phyloP scores from a whole-genome alignment of 805 yeast genomes.

The Candida ponderosae region DNA sequence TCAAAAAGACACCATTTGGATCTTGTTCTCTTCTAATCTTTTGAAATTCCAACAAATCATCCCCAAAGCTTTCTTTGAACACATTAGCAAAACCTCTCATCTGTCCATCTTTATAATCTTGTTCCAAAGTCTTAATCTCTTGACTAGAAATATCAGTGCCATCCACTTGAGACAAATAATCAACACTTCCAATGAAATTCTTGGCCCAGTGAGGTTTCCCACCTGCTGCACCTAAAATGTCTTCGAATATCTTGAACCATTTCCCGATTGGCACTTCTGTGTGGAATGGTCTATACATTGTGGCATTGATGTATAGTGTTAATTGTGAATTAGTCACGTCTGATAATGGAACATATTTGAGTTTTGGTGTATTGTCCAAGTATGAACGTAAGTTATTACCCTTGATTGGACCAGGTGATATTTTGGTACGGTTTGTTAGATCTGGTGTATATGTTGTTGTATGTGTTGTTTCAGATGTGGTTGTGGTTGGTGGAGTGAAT shows the following conservation, averaged over 20 bases:
- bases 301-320: constrained; percentile 84
- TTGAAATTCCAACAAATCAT: constrained; percentile 54
- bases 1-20: constrained; percentile 74
- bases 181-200: constrained; percentile 65
- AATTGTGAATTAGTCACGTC: constrained; percentile 61
- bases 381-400: constrained; percentile 82
- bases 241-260: constrained; percentile 85
- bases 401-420: constrained; percentile 68
- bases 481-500: background rate
- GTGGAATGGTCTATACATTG: constrained; percentile 92
- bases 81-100: constrained; percentile 74
- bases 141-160: constrained; percentile 11
- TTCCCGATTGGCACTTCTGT: constrained; percentile 62
- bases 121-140: constrained; percentile 21
- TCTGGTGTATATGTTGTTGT: constrained; percentile 31
- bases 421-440: constrained; percentile 39
- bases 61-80: constrained; percentile 75
- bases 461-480: constrained; percentile 4
- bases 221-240: constrained; percentile 63
- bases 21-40: constrained; percentile 60
- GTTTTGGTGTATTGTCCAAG: constrained; percentile 71
- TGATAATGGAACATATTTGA: constrained; percentile 42
- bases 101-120: constrained; percentile 46
- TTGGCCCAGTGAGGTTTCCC: constrained; percentile 99
- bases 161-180: constrained; percentile 21